Evolutionary conservation across 179 eudicot species (phyloP), one percentile per base, ranked within the genome.

Genomic region (Spinacia oleracea): DNA sequence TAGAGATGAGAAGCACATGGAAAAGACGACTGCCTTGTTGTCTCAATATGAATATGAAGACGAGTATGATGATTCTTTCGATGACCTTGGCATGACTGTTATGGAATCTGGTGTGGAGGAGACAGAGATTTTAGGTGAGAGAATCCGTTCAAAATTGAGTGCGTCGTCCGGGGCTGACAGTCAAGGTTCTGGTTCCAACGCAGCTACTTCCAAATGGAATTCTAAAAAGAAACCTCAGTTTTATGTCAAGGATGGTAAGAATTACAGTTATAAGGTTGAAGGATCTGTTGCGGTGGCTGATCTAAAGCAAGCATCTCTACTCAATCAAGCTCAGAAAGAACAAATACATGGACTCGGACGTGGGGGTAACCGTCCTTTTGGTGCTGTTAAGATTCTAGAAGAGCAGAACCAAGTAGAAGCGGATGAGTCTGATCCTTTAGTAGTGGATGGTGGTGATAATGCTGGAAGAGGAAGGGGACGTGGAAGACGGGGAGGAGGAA

Each of bases 1-100:
- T 34, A 85, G 70, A 83, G 91, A 89, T 55, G 89, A 78, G 62
- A 86, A 81, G 76, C 89, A 83, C 81, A 21, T 82, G 85, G 88
- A 84, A 60, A 96, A 89, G 83, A 89, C 92, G 8, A 81, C 89
- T 12, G 97, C 90, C 21, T 82, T 96, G 45, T 45, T 77, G 42
- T 89, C 92, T 20, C 98, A 89, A 74, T 91, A 89, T 1, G 99
- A 92, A 83, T 96, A 96, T 72, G 99, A 96, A 79, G 99, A 93
- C n/a, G 99, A 96, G 85, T 96, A 96, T 55, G 98, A 96, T 71
- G 99, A 96, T 81, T 96, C 99, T 32, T 96, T 96, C 56, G 99
- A 96, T 84, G 99, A 96, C 75, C 76, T 96, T 18, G 99, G 99
- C 38, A 72, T 93, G 82, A 85, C 92, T 7, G 84, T 91, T 21